Percentiles rank a stretch among this genome's conserved stretches.
Conservation (phyloP, 768 basidiomycete genomes). For the Collybiopsis confluens region DNA sequence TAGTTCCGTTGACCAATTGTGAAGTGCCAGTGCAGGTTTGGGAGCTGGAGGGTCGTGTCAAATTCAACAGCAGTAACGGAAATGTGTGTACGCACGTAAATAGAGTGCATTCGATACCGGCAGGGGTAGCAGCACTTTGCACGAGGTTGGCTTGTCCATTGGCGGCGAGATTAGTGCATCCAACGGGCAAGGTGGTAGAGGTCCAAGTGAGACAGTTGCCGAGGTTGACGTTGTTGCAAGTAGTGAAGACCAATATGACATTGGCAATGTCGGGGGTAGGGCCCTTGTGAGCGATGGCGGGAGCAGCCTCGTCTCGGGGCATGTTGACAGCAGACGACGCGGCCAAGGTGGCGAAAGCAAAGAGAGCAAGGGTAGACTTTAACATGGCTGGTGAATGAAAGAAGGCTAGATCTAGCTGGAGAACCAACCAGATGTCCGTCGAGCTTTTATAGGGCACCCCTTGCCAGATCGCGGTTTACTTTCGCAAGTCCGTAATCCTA, state of each 20-base stretch:
- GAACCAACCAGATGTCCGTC: neutral
- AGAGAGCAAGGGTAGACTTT: conserved; percentile 12
- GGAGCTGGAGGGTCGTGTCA: conserved; percentile 3
- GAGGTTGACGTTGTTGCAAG: conserved; percentile 10
- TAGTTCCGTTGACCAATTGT: conserved; percentile 13
- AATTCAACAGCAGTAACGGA: neutral
- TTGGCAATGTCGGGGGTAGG: neutral
- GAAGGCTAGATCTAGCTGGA: conserved; percentile 1
- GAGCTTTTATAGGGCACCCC: conserved; percentile 1
- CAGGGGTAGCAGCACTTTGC: conserved; percentile 2
- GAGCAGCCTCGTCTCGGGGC: neutral
- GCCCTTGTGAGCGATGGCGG: conserved; percentile 1
- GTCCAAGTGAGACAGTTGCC: conserved; percentile 12
- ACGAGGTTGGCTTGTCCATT: conserved; percentile 10
- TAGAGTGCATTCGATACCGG: conserved; percentile 12
- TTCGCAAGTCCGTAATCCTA: too few relatives aligned
- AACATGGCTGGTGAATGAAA: conserved; percentile 8
- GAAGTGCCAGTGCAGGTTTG: conserved; percentile 10
- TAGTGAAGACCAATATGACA: conserved; percentile 10
- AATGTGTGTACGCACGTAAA: conserved; percentile 8
- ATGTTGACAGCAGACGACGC: conserved; percentile 5
- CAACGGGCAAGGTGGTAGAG: conserved; percentile 13
- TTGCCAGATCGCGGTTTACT: too few relatives aligned
- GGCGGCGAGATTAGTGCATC: conserved; percentile 12
- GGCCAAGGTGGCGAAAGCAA: conserved; percentile 11